Evolutionary conservation across 495 filamentous ascomycete species (phyloP).

Genomic region (Xanthoparmelia taractica): DNA sequence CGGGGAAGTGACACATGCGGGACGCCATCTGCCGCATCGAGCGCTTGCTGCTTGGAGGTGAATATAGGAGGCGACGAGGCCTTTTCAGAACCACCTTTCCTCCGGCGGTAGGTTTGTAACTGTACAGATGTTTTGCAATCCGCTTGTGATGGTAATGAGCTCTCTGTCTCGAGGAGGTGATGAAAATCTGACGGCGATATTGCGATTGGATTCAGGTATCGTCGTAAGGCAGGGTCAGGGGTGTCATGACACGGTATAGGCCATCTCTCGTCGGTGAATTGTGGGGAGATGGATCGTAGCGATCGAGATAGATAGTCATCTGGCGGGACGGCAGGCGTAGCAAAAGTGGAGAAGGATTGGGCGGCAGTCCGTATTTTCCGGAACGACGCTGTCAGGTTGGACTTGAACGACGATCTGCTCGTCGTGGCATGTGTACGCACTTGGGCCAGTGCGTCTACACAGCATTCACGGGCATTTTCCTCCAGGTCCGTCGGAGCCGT

Average conservation of each 20-base stretch:
- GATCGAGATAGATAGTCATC: constrained; percentile 88
- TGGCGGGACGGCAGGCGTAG: constrained; percentile 54
- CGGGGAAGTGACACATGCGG: constrained; percentile 38
- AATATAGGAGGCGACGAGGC: constrained; percentile 27
- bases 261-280: constrained; percentile 80
- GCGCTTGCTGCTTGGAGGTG: constrained; percentile 10
- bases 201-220: constrained; percentile 83
- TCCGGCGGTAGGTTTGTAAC: constrained; percentile 68
- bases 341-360: constrained; percentile 69
- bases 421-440: constrained; percentile 27
- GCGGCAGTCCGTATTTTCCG: constrained; percentile 80
- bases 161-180: constrained; percentile 42
- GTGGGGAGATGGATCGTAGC: constrained; percentile 66
- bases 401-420: constrained; percentile 64
- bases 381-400: constrained; percentile 88
- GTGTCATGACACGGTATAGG: constrained; percentile 67
- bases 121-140: constrained; percentile 72
- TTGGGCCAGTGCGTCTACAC: not conserved
- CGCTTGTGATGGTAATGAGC: constrained; percentile 22
- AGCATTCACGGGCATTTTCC: constrained; percentile 8
- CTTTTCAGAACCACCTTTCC: constrained; percentile 29
- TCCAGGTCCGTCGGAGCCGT: constrained; percentile 30
- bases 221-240: constrained; percentile 77
- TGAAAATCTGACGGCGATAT: constrained; percentile 60
- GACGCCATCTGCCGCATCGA: constrained; percentile 14